phyloP scores from a whole-genome alignment of 257 asterid genomes.

The Nicotiana tomentosiformis region DNA sequence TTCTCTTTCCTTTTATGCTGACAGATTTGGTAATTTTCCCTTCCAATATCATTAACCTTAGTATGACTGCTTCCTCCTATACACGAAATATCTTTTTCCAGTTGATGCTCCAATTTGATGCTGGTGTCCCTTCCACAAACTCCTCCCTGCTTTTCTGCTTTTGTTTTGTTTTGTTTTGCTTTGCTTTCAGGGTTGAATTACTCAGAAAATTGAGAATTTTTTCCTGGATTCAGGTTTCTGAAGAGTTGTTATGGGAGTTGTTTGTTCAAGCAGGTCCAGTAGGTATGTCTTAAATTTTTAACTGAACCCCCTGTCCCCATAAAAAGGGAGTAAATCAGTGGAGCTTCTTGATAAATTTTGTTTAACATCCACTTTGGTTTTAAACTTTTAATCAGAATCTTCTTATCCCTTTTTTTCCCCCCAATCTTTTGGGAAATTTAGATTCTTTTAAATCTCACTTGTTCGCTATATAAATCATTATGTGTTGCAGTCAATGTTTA shows the following conservation, averaged over 20 bases:
- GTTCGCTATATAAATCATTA: neutral
- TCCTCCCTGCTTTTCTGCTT: neutral
- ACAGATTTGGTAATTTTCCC: neutral
- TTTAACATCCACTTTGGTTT: neutral
- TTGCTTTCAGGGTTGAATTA: neutral
- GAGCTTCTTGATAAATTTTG: neutral
- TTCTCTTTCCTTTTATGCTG: neutral
- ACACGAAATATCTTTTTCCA: neutral
- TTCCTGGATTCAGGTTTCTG: constrained; percentile 23
- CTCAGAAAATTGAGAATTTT: neutral
- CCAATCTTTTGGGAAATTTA: neutral
- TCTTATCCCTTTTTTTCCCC: constrained; percentile 1
- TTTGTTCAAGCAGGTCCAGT: constrained; percentile 98
- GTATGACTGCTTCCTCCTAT: neutral
- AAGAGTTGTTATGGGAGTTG: constrained; percentile 88
- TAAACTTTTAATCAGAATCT: neutral
- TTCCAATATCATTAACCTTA: neutral
- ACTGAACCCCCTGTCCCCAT: neutral
- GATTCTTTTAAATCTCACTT: neutral
- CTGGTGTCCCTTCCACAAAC: neutral
- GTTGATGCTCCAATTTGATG: neutral
- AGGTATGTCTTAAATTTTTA: constrained; percentile 42
- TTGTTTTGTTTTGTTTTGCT: neutral
- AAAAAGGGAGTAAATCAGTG: neutral
- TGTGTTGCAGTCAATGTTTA: constrained; percentile 69